A percentile compares a stretch with the other conserved stretches of the same genome.
phyloP scores from a whole-genome alignment of 306 rosid genomes.

The Potentilla sterilis region DNA sequence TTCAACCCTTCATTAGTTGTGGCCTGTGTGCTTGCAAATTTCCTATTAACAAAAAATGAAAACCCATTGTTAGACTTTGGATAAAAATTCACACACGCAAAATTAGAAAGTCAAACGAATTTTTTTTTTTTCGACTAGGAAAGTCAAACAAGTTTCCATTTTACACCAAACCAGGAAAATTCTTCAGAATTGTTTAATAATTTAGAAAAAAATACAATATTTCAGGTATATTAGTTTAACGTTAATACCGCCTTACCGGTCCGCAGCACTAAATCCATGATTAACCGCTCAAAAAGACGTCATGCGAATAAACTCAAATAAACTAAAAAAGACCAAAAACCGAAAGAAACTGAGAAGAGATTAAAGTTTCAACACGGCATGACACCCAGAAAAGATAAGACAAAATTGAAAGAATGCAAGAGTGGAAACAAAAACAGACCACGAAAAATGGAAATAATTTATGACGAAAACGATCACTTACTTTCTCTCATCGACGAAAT shows the following conservation, averaged over 20 bases:
- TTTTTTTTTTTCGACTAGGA: too few relatives aligned
- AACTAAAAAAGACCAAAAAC: neutral
- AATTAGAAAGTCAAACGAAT: neutral
- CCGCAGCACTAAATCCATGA: neutral
- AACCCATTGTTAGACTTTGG: neutral
- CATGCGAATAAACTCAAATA: neutral
- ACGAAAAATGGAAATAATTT: neutral
- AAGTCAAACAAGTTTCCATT: neutral
- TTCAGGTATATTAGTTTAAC: neutral
- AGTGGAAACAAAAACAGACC: neutral
- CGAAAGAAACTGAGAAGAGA: neutral
- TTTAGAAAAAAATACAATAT: too few relatives aligned
- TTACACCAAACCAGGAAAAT: neutral
- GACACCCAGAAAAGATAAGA: neutral
- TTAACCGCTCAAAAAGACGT: neutral
- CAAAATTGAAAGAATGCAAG: neutral
- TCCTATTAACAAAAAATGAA: conserved; percentile 35
- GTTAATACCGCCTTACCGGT: neutral
- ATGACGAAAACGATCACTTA: conserved; percentile 27
- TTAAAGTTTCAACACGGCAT: neutral
- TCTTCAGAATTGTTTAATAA: neutral
- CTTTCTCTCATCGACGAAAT: conserved; percentile 84
- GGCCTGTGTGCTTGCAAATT: conserved; percentile 47
- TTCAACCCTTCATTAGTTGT: conserved; percentile 52
- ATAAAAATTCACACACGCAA: neutral